Percentiles rank a stretch among this genome's conserved stretches.
Evolutionary conservation across 192 early-diverging fungal species (phyloP).

Genomic region (Coemansia sp.): DNA sequence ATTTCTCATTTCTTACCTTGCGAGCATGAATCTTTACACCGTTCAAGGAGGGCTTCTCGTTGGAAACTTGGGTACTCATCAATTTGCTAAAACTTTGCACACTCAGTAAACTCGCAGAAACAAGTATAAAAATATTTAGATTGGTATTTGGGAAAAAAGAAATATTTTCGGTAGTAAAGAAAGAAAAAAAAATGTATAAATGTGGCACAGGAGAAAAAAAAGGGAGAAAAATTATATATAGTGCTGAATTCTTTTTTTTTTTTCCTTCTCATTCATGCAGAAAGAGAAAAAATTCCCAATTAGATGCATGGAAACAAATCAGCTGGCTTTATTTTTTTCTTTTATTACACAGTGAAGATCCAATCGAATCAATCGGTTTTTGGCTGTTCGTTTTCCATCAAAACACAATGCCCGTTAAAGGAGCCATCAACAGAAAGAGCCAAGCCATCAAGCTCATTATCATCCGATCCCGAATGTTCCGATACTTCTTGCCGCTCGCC

Average conservation of each 20-base stretch:
- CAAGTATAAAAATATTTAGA: neutral
- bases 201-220: neutral
- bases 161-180: neutral
- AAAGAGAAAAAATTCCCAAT: neutral
- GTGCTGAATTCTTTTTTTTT: constrained; percentile 1
- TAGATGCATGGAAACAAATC: neutral
- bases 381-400: neutral
- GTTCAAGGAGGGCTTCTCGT: constrained; percentile 56
- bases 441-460: neutral
- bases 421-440: neutral
- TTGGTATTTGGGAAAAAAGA: neutral
- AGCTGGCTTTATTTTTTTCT: neutral
- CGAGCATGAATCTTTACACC: constrained; percentile 53
- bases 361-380: no score
- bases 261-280: neutral
- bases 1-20: constrained; percentile 33
- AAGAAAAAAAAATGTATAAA: neutral
- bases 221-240: neutral
- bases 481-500: neutral
- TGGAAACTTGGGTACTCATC: constrained; percentile 51
- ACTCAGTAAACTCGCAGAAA: neutral
- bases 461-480: neutral
- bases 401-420: neutral
- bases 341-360: neutral
- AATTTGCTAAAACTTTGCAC: constrained; percentile 17